Evolutionary conservation across 306 rosid species (phyloP), one percentile per base, ranked within the genome.

Genomic region (Hippophae rhamnoides): DNA sequence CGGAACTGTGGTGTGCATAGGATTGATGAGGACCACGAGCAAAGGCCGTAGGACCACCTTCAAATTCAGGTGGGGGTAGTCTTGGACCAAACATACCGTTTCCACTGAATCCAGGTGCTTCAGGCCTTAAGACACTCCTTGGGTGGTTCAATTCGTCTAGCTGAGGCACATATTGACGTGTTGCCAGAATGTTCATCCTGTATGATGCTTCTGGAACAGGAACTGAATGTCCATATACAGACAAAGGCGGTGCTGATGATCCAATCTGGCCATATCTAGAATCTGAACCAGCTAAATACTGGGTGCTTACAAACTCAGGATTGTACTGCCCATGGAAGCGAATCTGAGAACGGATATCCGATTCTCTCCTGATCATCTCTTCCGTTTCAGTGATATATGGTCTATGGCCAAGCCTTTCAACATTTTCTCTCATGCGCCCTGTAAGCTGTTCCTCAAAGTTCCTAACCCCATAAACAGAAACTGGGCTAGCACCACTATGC

Each of bases 81-180:
- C 73, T 65, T 10, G 7, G 81, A 48, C 69, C 79, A 38, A 13
- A 58, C 46, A 58, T 0, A 43, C 43, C 47, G 31, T 41, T 65
- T 70, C 72, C 43, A 61, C 65, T 54, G 55, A 41, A 55, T 48
- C 45, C 40, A 47, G 69, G 79, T 10, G 58, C 72, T 27, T 52
- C 82, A 42, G 68, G 45, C 6, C 80, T 76, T 13, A 75, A 43
- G 69, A 71, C 56, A 41, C 69, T 71, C 61, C 82, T 63, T 6
- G 14, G 12, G 66, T 66, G 73, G 79, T 81, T 88, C 43, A 76
- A 27, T 60, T 79, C 87, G 57, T 89, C 87, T 13, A 86, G 31
- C 54, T 79, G 82, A 48, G 95, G 87, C 6, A 74, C 80, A 68
- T 86, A 86, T 47, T 81, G 86, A 44, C 76, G 79, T 80, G 72